Base-by-base conservation (phyloP, 129 eudicot genomes). In the Chrysanthemum makinoi region DNA sequence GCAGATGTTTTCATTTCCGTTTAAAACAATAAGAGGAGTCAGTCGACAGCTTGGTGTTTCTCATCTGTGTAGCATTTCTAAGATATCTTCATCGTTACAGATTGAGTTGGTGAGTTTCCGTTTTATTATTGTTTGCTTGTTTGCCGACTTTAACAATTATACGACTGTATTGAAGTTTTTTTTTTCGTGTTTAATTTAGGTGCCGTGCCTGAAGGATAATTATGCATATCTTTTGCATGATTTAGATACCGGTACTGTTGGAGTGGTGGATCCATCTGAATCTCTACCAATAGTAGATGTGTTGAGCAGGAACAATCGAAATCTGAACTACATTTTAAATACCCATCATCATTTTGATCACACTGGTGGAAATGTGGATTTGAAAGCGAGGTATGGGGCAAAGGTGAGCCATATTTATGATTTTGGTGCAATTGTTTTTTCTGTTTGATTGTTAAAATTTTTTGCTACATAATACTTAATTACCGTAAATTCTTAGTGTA, bases 241-340 rank as follows among this genome's bases (percentile, higher is more conserved):
- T 80, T 69, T 86, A 79, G 86, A 86, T 76, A 92, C 98, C 44
- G 98, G 98, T 28, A 92, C 96, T 44, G 98, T 92, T 83, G 98
- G 96, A 78, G 98, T 92, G 22, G 96, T 92, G 74, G 98, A 92
- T 77, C 98, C 98, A 47, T 89, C 98, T 28, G 98, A 92, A 87
- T 85, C 98, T 58, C 68, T 83, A 73, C 96, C 98, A 58, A 75
- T 92, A 65, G 79, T 89, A 66, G 91, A 92, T 73, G 98, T 89
- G 9, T 72, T 92, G 85, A 81, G 77, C 79, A 83, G 80, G 81
- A 89, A 82, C 82, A 85, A 89, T 72, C 75, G 83, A 65, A 92
- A 92, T 75, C 76, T 92, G 78, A 92, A 79, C 75, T 92, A 92
- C 83, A 86, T 92, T 69, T 72, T 92, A 50, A 92, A 89, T 72